phyloP scores from a whole-genome alignment of 1,284 basidiomycete species.

The Rugosomyces carneus region DNA sequence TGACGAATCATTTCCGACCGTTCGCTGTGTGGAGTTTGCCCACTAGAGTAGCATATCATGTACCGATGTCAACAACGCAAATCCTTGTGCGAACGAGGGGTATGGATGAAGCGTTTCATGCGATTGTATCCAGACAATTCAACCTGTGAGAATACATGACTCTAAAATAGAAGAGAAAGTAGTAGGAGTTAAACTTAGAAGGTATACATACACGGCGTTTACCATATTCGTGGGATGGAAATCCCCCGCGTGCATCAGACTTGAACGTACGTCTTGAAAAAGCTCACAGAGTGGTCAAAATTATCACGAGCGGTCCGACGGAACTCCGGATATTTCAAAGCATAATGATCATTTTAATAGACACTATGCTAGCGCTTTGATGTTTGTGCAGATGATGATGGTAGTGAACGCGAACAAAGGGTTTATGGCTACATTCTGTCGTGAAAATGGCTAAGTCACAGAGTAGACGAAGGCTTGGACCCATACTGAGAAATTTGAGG shows the following conservation, averaged over 20 bases:
- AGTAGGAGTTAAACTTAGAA: neutral
- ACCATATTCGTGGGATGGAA: neutral
- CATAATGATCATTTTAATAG: neutral
- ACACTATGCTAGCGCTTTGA: neutral
- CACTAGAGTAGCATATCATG: neutral
- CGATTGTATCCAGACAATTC: neutral
- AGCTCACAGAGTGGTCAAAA: neutral
- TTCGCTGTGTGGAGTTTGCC: neutral
- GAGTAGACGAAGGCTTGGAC: neutral
- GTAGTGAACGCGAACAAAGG: neutral
- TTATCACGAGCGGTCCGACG: conserved; percentile 5
- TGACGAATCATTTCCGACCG: neutral
- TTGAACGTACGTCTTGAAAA: neutral
- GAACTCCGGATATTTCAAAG: conserved; percentile 4
- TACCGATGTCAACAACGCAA: neutral
- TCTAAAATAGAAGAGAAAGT: neutral
- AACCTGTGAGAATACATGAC: conserved; percentile 3
- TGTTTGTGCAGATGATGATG: neutral
- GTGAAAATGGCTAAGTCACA: too few relatives aligned
- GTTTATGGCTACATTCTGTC: neutral
- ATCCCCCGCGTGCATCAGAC: neutral
- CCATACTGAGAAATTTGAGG: neutral
- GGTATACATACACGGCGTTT: conserved; percentile 4
- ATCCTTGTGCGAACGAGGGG: neutral
- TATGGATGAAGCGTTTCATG: neutral